Base-by-base conservation (phyloP, 192 early-diverging fungal species). In the Paraglomus brasilianum region DNA sequence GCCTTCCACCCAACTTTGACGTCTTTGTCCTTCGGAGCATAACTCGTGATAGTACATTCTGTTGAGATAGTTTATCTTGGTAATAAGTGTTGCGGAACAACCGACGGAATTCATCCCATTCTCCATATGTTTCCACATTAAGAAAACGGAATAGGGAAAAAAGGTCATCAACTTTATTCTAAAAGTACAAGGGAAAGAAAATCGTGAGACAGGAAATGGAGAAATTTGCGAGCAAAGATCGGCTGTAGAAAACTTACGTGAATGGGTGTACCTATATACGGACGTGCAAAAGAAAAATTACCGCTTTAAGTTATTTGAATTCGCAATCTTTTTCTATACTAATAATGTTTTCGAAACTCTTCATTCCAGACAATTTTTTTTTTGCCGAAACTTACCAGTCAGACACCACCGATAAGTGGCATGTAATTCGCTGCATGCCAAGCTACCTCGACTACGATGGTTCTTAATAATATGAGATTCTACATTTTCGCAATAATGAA, bases 21-120 rank as follows among this genome's bases (percentile, higher is more conserved):
- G 64, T 78, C 69, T 95, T 95, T 5, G 83, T 88, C 14, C 92
- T 83, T n/a, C 92, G 79, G 19, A 95, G 73, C 78, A 85, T 82
- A 22, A 88, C 40, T 0, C 75, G 80, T 56, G 73, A 79, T 13
- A 95, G 68, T 2, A 92, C 68, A 9, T 77, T 82, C 49, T 87
- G 84, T 5, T 30, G 30, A 30, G 30, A 30, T 90, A 72, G 13
- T 86, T 69, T 57, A 83, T 72, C 72, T 90, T 76, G 0, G 79
- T 83, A 17, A 69, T 57, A 43, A 75, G 17, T 64, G 14, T 65
- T 58, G 11, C 7, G 45, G 39, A 15, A 50, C 65, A 39, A 73
- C 76, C 8, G 66, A 42, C 74, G 77, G 72, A 88, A 89, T 10
- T 73, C 71, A 22, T 42, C 21, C 66, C 75, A 83, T 1, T 87